Evolutionary conservation across 1,284 basidiomycete genomes (phyloP).

Genomic region (Ustilago nuda): DNA sequence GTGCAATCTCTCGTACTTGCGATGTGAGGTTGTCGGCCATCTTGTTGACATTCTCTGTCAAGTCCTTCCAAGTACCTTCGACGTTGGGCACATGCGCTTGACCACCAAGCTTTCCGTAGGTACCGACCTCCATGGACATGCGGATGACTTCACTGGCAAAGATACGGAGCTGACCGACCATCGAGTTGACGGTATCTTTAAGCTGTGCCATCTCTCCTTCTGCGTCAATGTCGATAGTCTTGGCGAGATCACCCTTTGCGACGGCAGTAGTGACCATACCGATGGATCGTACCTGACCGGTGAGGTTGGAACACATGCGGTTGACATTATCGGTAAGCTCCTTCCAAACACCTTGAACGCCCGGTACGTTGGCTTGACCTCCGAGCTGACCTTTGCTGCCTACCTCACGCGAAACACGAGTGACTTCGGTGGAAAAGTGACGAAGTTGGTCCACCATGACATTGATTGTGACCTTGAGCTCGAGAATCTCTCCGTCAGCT

Average conservation of each 20-base stretch:
- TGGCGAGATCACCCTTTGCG: constrained; percentile 73
- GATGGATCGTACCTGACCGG: constrained; percentile 91
- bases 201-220: constrained; percentile 91
- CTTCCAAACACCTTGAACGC: constrained; percentile 69
- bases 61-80: constrained; percentile 71
- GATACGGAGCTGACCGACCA: constrained; percentile 86
- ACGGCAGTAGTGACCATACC: constrained; percentile 92
- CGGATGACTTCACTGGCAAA: constrained; percentile 79
- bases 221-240: constrained; percentile 77
- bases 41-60: constrained; percentile 71
- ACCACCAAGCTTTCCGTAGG: constrained; percentile 68
- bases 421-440: constrained; percentile 93
- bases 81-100: constrained; percentile 70
- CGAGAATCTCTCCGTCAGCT: constrained; percentile 94
- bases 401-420: constrained; percentile 80
- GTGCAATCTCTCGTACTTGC: constrained; percentile 69
- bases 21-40: constrained; percentile 70
- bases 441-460: constrained; percentile 91
- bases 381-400: constrained; percentile 65
- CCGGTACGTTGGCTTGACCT: constrained; percentile 69
- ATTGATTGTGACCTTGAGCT: constrained; percentile 97
- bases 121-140: constrained; percentile 69
- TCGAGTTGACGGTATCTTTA: constrained; percentile 87
- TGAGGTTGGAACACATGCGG: constrained; percentile 90
- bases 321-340: constrained; percentile 77